Evolutionary conservation across 1,284 basidiomycete species (phyloP).

Genomic region (Volvariella volvacea): DNA sequence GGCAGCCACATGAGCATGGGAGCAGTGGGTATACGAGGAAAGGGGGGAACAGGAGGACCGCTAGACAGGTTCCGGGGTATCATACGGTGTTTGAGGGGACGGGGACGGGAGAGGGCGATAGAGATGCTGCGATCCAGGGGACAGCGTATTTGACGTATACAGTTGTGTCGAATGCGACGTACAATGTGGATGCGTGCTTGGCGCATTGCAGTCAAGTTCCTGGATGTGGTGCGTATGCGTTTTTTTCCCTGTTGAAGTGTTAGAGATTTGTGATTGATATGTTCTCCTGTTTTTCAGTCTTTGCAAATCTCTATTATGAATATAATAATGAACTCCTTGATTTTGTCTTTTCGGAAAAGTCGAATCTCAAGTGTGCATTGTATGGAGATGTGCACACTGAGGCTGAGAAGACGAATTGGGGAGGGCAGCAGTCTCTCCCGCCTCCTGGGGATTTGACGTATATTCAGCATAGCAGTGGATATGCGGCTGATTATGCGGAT

Average conservation of each 20-base stretch:
- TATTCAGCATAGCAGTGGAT: conserved; percentile 35
- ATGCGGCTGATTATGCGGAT: conserved; percentile 23
- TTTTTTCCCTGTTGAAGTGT: background rate
- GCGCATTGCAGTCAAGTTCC: conserved; percentile 24
- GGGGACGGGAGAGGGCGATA: conserved; percentile 20
- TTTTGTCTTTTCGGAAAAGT: conserved; percentile 25
- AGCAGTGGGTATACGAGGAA: no score
- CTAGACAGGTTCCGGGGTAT: conserved; percentile 23
- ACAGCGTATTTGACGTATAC: conserved; percentile 35
- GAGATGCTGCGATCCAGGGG: conserved; percentile 35
- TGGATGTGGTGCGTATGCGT: conserved; percentile 25
- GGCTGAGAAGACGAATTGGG: conserved; percentile 27
- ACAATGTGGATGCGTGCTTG: conserved; percentile 30
- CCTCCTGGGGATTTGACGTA: conserved; percentile 25
- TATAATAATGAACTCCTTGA: conserved; percentile 33
- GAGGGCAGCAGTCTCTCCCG: conserved; percentile 24
- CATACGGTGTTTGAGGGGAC: conserved; percentile 29
- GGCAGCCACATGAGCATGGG: no score
- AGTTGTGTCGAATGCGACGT: conserved; percentile 29
- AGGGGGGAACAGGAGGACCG: conserved; percentile 14
- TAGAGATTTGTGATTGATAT: background rate
- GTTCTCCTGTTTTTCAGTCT: conserved; percentile 21
- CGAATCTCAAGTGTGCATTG: conserved; percentile 36
- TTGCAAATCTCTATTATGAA: conserved; percentile 39
- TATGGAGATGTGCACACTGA: conserved; percentile 29